These are phyloP conservation scores for Populus deltoides DNA, from an alignment of 345 rosid species.

Conservation along the genomic window DNA sequence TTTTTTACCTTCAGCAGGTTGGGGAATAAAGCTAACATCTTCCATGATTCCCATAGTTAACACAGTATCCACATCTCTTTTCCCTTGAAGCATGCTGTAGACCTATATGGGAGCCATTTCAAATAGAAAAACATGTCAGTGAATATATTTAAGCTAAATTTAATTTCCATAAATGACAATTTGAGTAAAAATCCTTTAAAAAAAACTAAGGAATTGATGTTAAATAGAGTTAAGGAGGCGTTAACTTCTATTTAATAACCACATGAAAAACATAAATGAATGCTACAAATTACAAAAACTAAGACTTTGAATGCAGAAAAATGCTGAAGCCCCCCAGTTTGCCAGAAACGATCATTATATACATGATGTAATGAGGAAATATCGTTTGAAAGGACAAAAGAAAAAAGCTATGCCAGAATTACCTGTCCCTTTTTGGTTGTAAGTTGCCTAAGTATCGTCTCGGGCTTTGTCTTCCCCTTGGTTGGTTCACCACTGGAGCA, in stretches of 20 bases:
- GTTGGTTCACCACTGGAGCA: conserved; percentile 82
- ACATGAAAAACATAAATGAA: not conserved
- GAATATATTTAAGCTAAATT: not conserved
- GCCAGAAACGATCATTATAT: not conserved
- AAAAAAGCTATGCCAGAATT: not conserved
- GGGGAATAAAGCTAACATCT: conserved; percentile 92
- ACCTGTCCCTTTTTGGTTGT: conserved; percentile 99
- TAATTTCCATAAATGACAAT: not conserved
- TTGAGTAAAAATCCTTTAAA: not conserved
- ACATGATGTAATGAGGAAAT: not conserved
- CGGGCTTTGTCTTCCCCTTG: conserved; percentile 76
- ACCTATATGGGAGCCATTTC: conserved; percentile 45
- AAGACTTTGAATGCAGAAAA: not conserved
- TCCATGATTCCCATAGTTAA: conserved; percentile 95
- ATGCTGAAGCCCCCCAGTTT: not conserved
- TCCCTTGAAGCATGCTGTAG: conserved; percentile 92
- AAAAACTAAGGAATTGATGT: not conserved
- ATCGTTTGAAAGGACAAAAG: not conserved
- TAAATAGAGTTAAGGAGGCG: not conserved
- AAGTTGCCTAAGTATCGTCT: conserved; percentile 83
- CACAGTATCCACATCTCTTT: conserved; percentile 88
- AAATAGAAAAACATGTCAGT: not conserved
- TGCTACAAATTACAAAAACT: not conserved
- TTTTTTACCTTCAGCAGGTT: conserved; percentile 88
- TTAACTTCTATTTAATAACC: no score